These are phyloP conservation scores for Pistacia integerrima DNA, from an alignment of 345 rosid species.

Conservation along the genomic window DNA sequence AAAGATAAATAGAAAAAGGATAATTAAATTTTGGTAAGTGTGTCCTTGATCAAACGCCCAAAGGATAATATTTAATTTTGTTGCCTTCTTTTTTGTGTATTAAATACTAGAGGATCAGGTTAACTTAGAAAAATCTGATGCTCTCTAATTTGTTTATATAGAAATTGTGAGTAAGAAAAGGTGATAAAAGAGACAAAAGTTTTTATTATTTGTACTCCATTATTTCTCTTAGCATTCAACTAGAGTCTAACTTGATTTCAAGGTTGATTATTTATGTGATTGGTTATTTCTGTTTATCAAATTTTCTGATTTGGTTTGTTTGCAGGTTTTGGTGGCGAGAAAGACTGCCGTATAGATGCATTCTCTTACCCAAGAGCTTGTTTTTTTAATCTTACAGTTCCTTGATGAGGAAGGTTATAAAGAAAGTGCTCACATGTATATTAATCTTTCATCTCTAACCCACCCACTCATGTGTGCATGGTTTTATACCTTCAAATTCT, in stretches of 20 bases:
- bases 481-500: background rate
- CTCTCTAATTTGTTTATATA: background rate
- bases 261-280: background rate
- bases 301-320: background rate
- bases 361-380: constrained; percentile 33
- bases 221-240: background rate
- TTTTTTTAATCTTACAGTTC: constrained; percentile 47
- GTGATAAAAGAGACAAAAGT: no score
- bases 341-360: constrained; percentile 23
- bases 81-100: no score
- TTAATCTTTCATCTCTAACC: constrained; percentile 3
- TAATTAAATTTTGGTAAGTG: background rate
- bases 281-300: background rate
- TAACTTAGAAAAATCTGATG: no score
- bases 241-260: background rate
- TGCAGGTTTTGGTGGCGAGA: constrained; percentile 5
- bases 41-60: background rate
- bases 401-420: constrained; percentile 41
- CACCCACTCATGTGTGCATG: background rate
- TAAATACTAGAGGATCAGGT: background rate
- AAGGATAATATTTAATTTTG: background rate
- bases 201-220: no score
- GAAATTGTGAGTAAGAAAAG: background rate
- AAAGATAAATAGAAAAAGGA: background rate
- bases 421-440: constrained; percentile 36